A percentile compares a stretch with the other conserved stretches of the same genome.
These are phyloP conservation scores for Pythium aquatile DNA, from an alignment of 352 stramenopile genomes.

Conservation along the genomic window DNA sequence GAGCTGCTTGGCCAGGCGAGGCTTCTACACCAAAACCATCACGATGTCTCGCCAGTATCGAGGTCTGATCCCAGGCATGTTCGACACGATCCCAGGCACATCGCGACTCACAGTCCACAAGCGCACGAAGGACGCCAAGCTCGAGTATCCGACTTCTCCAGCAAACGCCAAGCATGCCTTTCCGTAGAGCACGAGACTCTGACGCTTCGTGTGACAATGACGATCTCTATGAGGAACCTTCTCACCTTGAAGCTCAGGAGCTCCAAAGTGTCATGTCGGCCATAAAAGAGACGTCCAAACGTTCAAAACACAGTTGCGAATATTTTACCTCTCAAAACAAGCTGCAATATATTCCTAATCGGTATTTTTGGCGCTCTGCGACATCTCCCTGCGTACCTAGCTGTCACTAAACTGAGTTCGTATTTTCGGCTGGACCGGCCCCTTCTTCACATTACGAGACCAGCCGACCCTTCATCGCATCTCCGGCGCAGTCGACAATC, in stretches of 20 bases:
- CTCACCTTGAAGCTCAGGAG: too few species aligned
- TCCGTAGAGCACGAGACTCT: too few species aligned
- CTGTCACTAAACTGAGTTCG: neutral
- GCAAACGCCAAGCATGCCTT: conserved; percentile 22
- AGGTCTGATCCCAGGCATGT: conserved; percentile 54
- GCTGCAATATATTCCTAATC: neutral
- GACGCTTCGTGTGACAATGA: too few species aligned
- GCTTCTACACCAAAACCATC: conserved; percentile 59
- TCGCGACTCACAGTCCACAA: conserved; percentile 42
- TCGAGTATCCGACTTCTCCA: conserved; percentile 46
- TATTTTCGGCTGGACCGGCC: neutral
- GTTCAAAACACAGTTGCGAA: neutral
- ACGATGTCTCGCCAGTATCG: conserved; percentile 42
- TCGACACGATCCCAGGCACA: conserved; percentile 51
- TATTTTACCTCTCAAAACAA: neutral
- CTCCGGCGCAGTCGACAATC: neutral
- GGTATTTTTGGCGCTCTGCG: neutral
- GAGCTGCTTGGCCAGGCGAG: conserved; percentile 35
- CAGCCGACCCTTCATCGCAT: neutral
- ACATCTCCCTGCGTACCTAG: neutral
- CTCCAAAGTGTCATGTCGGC: neutral
- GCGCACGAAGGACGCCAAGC: conserved; percentile 21
- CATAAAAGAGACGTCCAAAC: neutral
- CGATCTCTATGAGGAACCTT: too few species aligned
- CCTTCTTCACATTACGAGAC: neutral